A percentile compares a stretch with the other conserved stretches of the same genome.
These are phyloP conservation scores for Claviceps sorghi DNA, from an alignment of 2,329 filamentous ascomycete species.

Conservation along the genomic window DNA sequence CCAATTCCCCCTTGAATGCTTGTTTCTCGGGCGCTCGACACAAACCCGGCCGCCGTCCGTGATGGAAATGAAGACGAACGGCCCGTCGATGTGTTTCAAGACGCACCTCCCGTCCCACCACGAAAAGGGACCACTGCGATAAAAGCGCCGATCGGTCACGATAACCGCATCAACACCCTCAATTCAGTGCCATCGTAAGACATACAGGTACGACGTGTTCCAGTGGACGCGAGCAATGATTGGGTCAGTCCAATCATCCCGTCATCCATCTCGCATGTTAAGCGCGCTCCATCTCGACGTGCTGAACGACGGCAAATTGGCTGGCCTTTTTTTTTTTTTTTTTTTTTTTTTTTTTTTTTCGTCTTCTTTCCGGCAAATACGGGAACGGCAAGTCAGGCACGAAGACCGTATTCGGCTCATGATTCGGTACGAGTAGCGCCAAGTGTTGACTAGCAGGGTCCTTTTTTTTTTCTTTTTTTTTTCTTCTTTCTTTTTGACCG, in stretches of 20 bases:
- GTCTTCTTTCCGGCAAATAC: not conserved
- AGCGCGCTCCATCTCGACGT: not conserved
- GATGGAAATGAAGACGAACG: not conserved
- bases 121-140: not conserved
- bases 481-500: not conserved
- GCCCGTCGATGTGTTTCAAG: slow-evolving; percentile 9
- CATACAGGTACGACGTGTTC: not conserved
- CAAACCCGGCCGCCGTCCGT: not conserved
- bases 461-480: not conserved
- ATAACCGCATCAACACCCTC: not conserved
- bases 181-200: not conserved
- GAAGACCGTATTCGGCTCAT: not conserved
- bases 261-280: not conserved
- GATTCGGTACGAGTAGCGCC: not conserved
- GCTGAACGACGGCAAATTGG: not conserved
- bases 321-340: not conserved
- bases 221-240: too few relatives aligned
- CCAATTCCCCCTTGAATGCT: not conserved
- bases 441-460: not conserved
- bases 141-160: not conserved
- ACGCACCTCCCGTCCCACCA: slow-evolving; percentile 2
- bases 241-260: not conserved
- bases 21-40: not conserved
- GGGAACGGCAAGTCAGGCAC: not conserved
- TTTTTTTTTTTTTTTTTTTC: too few relatives aligned